phyloP scores from a whole-genome alignment of 2,329 filamentous ascomycete genomes.

The Chaetomiaceae sp. region DNA sequence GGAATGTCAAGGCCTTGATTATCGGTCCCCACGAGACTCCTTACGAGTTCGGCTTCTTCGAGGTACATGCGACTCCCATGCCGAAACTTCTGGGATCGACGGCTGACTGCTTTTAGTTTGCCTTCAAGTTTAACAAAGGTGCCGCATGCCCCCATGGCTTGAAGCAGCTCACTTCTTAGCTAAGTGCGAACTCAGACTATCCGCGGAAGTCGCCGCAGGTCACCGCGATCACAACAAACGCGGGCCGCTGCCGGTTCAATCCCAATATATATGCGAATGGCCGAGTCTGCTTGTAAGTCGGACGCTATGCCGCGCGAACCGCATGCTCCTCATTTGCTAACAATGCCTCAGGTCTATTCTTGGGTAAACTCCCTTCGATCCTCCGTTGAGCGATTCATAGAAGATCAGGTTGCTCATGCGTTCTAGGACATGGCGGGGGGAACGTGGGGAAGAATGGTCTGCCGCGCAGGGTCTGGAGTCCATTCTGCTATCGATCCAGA shows the following conservation, averaged over 20 bases:
- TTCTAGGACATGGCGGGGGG: constrained; percentile 90
- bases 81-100: background rate
- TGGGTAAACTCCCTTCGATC: too few relatives aligned
- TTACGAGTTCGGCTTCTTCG: constrained; percentile 96
- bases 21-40: constrained; percentile 90
- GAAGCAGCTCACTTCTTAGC: background rate
- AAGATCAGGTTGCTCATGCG: too few relatives aligned
- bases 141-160: constrained; percentile 2
- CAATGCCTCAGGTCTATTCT: constrained; percentile 64
- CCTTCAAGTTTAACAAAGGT: constrained; percentile 72
- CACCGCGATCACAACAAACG: constrained; percentile 75
- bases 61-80: constrained; percentile 53
- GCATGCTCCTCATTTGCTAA: constrained; percentile 16
- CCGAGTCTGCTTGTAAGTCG: constrained; percentile 80
- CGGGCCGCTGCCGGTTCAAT: constrained; percentile 85
- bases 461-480: constrained; percentile 93
- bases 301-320: background rate
- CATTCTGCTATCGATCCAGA: constrained; percentile 91
- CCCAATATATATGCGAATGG: constrained; percentile 92
- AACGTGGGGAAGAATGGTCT: constrained; percentile 91
- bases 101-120: constrained; percentile 52
- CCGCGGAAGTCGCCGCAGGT: constrained; percentile 60
- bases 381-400: too few relatives aligned
- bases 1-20: constrained; percentile 79
- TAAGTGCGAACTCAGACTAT: constrained; percentile 59